Percentiles rank a stretch among this genome's conserved stretches.
These are phyloP conservation scores for Penicillium decumbens DNA, from an alignment of 2,329 filamentous ascomycete species.

Conservation along the genomic window DNA sequence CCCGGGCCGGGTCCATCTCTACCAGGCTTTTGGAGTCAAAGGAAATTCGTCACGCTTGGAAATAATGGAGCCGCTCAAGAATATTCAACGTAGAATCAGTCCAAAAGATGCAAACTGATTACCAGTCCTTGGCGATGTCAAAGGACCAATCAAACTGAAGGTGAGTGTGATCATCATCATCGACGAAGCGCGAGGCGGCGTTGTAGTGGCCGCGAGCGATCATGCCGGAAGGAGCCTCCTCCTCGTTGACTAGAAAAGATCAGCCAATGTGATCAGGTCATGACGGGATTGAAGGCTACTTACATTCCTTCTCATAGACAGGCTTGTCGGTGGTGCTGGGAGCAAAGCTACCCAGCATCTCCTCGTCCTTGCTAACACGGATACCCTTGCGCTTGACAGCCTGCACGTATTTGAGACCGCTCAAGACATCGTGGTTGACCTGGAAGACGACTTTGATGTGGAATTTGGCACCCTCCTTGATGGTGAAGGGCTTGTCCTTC, in stretches of 20 bases:
- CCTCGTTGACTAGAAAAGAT: slow-evolving; percentile 65
- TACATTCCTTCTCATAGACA: slow-evolving; percentile 87
- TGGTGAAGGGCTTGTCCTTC: slow-evolving; percentile 90
- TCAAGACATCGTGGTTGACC: slow-evolving; percentile 94
- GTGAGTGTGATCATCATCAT: slow-evolving; percentile 89
- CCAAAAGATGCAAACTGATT: slow-evolving; percentile 13
- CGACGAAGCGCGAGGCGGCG: slow-evolving; percentile 82
- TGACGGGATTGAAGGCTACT: slow-evolving; percentile 32
- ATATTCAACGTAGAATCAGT: slow-evolving; percentile 19
- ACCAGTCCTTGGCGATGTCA: slow-evolving; percentile 94
- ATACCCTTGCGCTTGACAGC: slow-evolving; percentile 86
- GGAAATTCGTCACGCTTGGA: slow-evolving; percentile 30
- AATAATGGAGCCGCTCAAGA: slow-evolving; percentile 22
- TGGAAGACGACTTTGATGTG: slow-evolving; percentile 92
- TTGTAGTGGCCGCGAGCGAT: slow-evolving; percentile 85
- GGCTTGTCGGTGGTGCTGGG: slow-evolving; percentile 86
- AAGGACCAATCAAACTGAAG: slow-evolving; percentile 94
- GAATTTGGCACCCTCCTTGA: slow-evolving; percentile 93
- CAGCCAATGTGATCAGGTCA: neutral
- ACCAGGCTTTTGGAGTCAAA: slow-evolving; percentile 28
- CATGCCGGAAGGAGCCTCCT: slow-evolving; percentile 90
- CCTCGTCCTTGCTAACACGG: slow-evolving; percentile 83
- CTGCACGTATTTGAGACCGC: slow-evolving; percentile 93
- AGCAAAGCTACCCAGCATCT: slow-evolving; percentile 97
- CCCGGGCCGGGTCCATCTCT: slow-evolving; percentile 20